Conservation (phyloP, 805 yeast genomes). For the Zygosaccharomyces siamensis region DNA sequence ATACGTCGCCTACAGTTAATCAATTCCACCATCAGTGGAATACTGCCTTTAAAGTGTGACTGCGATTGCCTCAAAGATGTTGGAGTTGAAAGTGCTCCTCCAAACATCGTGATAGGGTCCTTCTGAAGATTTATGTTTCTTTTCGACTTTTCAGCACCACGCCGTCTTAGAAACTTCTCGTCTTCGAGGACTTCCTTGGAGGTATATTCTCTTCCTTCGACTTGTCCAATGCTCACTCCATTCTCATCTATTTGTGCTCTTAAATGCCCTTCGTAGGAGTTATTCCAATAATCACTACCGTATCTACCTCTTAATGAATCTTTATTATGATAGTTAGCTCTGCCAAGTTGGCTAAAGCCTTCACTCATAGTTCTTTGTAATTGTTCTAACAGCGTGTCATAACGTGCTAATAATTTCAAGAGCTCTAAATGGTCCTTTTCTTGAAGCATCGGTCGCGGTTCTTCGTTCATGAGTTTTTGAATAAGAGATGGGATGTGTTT, state of each 20-base stretch:
- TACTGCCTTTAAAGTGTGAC: slow-evolving; percentile 23
- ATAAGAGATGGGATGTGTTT: not conserved
- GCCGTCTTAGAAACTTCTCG: slow-evolving; percentile 6
- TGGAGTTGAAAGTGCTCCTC: slow-evolving; percentile 28
- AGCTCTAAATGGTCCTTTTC: slow-evolving; percentile 12
- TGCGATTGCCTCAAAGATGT: slow-evolving; percentile 27
- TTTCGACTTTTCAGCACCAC: slow-evolving; percentile 10
- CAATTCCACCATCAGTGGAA: slow-evolving; percentile 21
- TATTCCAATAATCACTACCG: slow-evolving; percentile 34
- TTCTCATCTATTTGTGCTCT: slow-evolving; percentile 7
- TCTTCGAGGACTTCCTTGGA: slow-evolving; percentile 1
- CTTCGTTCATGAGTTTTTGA: not conserved
- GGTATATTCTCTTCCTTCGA: not conserved
- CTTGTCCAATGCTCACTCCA: slow-evolving; percentile 4
- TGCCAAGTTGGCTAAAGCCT: slow-evolving; percentile 27
- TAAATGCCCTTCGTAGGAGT: slow-evolving; percentile 25
- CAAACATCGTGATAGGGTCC: slow-evolving; percentile 34
- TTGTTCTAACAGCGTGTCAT: slow-evolving; percentile 29
- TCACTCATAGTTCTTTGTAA: slow-evolving; percentile 22
- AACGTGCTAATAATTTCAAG: slow-evolving; percentile 19
- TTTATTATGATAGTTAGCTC: slow-evolving; percentile 33
- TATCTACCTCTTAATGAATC: slow-evolving; percentile 30
- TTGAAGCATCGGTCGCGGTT: slow-evolving; percentile 4
- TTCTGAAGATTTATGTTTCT: slow-evolving; percentile 1
- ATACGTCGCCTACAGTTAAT: slow-evolving; percentile 22